Evolutionary conservation across 2,329 filamentous ascomycete species (phyloP), one percentile per base, ranked within the genome.

Genomic region (Alternaria sp.): DNA sequence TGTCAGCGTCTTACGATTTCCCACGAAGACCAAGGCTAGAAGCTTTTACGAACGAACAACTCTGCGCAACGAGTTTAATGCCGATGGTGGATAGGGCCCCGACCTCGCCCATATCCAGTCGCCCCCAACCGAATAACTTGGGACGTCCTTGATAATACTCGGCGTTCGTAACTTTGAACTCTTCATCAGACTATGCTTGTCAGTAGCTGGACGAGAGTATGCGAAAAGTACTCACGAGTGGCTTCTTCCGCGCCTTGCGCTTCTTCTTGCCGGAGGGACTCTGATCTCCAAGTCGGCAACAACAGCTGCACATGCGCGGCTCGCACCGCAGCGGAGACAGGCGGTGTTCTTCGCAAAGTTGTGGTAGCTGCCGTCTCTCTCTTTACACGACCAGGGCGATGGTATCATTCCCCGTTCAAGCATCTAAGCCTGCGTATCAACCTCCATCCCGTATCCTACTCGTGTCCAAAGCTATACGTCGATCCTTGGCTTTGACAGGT

Each of bases 341-440:
- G 93, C 96, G 62, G 98, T 95, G 75, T 99, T 99, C 88, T 99
- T 99, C 66, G 96, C 96, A 79, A 99, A 99, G 84, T 99, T 99
- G 85, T 99, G 96, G 36, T 17, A 21, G 19, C 15, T 32, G 26
- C 21, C 9, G 30, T 36, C 26, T 19, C 11, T 40, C 36, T 40
- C 36, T 17, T 17, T 17, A 1, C 36, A 40, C n/a, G 15, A 17
- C 36, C n/a, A 40, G 36, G 36, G 36, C 36, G 36, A 40, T 40
- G 36, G 36, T 62, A 62, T 62, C 59, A 53, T 59, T 45, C 25
- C 46, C 17, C n/a, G 17, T 26, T 21, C 57, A 53, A 47, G 17
- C 28, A 26, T 30, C 15, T 12, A 6, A 30, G 26, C 43, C 45
- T 55, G 10, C 32, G 6, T 40, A 17, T 36, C 5, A 46, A 30